Percentiles rank a stretch among this genome's conserved stretches.
Evolutionary conservation across 345 rosid genomes (phyloP).

Genomic region (Rhodamnia rubescens): DNA sequence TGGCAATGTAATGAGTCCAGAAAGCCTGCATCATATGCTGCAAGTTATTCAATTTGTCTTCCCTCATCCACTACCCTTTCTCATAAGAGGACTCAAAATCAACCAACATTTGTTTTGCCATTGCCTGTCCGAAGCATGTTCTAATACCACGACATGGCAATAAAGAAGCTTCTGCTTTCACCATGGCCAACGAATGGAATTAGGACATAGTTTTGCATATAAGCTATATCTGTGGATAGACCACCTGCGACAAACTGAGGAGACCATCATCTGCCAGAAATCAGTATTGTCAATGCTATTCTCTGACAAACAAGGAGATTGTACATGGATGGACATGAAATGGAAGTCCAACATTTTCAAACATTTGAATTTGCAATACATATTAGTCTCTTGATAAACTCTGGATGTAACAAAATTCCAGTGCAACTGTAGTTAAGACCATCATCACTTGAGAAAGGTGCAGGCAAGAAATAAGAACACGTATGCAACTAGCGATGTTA

Average conservation of each 20-base stretch:
- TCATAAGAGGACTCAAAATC: background rate
- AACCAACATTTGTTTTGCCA: background rate
- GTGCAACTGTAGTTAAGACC: background rate
- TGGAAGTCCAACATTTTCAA: background rate
- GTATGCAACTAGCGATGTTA: constrained; percentile 78
- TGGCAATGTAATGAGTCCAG: background rate
- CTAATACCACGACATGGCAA: background rate
- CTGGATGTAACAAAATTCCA: background rate
- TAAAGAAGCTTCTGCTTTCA: background rate
- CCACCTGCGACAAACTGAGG: background rate
- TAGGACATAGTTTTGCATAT: background rate
- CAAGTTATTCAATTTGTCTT: background rate
- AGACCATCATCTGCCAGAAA: background rate
- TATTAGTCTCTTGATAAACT: background rate
- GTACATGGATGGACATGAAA: background rate
- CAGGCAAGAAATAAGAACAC: constrained; percentile 73
- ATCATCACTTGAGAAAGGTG: constrained; percentile 74
- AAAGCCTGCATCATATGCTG: background rate
- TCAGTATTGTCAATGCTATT: background rate
- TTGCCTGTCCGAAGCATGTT: background rate
- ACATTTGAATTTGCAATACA: background rate
- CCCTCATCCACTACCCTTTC: background rate
- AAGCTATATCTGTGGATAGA: background rate
- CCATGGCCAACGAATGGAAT: background rate
- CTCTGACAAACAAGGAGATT: background rate